phyloP scores from a whole-genome alignment of 2,329 filamentous ascomycete genomes.

The Ceratocystis cacaofunesta region DNA sequence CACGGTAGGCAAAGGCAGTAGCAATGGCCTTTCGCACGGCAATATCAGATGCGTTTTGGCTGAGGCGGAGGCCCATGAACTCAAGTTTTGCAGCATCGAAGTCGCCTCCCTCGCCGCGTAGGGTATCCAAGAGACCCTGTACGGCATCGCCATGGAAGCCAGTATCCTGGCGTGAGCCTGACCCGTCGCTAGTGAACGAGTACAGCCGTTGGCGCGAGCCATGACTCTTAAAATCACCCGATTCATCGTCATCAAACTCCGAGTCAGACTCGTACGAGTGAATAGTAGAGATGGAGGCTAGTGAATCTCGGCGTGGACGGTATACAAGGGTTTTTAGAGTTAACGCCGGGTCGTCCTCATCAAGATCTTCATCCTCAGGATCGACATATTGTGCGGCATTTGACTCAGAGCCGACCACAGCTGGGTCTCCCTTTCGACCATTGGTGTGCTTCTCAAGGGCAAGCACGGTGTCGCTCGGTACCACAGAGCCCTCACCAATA shows the following conservation, averaged over 20 bases:
- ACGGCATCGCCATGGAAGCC: conserved; percentile 80
- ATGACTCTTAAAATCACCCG: conserved; percentile 31
- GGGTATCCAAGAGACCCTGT: conserved; percentile 68
- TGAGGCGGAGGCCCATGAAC: conserved; percentile 83
- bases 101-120: conserved; percentile 59
- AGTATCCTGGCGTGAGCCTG: conserved; percentile 39
- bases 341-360: conserved; percentile 33
- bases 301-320: conserved; percentile 36
- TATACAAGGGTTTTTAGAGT: conserved; percentile 44
- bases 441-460: conserved; percentile 20
- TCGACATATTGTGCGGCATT: conserved; percentile 36
- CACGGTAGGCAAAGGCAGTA: conserved; percentile 68
- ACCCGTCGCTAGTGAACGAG: conserved; percentile 60
- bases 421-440: conserved; percentile 25
- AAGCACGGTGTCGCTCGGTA: conserved; percentile 26
- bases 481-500: conserved; percentile 46
- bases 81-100: conserved; percentile 76
- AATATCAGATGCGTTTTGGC: conserved; percentile 75
- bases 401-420: conserved; percentile 34
- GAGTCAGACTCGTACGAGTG: conserved; percentile 38
- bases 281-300: conserved; percentile 41
- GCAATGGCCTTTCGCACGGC: conserved; percentile 80
- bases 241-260: conserved; percentile 44
- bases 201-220: conserved; percentile 53
- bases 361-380: conserved; percentile 35